Evolutionary conservation across 768 basidiomycete genomes (phyloP), one percentile per base, ranked within the genome.

Genomic region (Mycena maculata): DNA sequence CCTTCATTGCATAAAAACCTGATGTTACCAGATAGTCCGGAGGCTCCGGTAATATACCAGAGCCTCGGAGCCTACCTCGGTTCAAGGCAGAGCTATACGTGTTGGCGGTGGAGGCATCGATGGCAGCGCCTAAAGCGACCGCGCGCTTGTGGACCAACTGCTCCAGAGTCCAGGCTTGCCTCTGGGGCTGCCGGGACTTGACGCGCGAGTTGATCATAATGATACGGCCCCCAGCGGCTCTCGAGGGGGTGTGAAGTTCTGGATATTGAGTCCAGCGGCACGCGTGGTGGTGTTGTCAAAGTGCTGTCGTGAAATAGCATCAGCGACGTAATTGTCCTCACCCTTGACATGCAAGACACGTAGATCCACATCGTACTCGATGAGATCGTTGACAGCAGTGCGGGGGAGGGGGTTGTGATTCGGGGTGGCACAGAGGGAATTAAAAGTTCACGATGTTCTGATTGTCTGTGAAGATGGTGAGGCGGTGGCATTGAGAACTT

Each of bases 51-150:
- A n/a, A n/a, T n/a, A n/a, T n/a, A n/a, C n/a, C n/a, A n/a, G n/a
- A n/a, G n/a, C n/a, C n/a, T n/a, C n/a, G n/a, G n/a, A n/a, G n/a
- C n/a, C n/a, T n/a, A n/a, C n/a, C n/a, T n/a, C n/a, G n/a, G 25
- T 80, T 78, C 0, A 79, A 50, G 3, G 75, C 74, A 0, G 79
- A 81, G 0, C 63, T 61, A 44, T 82, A 81, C 4, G 69, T 60
- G 2, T 36, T 23, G 18, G 48, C 23, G 0, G 78, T 75, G n/a
- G 65, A 63, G 0, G 25, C 33, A 27, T 74, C 73, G 36, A 80
- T 60, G 4, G 56, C 42, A 18, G 44, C 44, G 18, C 56, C 56
- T 3, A 58, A 1, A 2, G 38, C 56, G 23, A 58, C 16, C 5
- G 42, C 27, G 16, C 56, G 56, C 22, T 44, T 36, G 44, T 47